Percentiles rank a stretch among this genome's conserved stretches.
Evolutionary conservation across 306 rosid species (phyloP).

Genomic region (Quercus dentata): DNA sequence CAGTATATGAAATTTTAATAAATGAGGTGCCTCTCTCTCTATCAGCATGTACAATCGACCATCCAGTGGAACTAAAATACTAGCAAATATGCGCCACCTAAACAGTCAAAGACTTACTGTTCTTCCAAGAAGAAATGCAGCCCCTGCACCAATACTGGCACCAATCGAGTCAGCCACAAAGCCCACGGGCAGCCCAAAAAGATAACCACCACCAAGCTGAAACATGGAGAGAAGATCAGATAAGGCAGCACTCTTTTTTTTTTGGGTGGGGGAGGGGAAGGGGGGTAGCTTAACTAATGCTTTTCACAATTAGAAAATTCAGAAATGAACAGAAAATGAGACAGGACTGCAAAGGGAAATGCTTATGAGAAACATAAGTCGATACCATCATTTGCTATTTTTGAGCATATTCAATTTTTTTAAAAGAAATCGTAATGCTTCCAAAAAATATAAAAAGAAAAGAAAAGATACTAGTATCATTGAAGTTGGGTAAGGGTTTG

Average conservation of each 20-base stretch:
- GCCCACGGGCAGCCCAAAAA: constrained; percentile 80
- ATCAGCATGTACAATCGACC: background rate
- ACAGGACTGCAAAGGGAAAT: background rate
- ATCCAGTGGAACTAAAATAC: background rate
- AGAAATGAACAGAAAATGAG: background rate
- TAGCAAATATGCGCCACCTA: background rate
- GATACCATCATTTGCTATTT: background rate
- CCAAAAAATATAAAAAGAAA: background rate
- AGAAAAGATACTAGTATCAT: background rate
- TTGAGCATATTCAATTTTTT: background rate
- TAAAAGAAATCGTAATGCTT: background rate
- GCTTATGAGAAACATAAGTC: background rate
- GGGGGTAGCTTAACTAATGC: background rate
- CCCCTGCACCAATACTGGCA: constrained; percentile 82
- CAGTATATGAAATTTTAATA: background rate
- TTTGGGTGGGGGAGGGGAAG: background rate
- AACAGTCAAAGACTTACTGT: constrained; percentile 54
- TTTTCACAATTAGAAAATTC: background rate
- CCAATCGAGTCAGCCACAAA: constrained; percentile 84
- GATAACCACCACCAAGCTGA: constrained; percentile 96
- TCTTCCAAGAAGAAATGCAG: constrained; percentile 84
- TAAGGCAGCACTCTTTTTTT: background rate
- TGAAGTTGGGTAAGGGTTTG: background rate
- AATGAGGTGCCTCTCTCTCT: background rate
- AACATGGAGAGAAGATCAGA: constrained; percentile 7